A percentile compares a stretch with the other conserved stretches of the same genome.
phyloP scores from a whole-genome alignment of 208 protist species.

The Phytomonas sp. region DNA sequence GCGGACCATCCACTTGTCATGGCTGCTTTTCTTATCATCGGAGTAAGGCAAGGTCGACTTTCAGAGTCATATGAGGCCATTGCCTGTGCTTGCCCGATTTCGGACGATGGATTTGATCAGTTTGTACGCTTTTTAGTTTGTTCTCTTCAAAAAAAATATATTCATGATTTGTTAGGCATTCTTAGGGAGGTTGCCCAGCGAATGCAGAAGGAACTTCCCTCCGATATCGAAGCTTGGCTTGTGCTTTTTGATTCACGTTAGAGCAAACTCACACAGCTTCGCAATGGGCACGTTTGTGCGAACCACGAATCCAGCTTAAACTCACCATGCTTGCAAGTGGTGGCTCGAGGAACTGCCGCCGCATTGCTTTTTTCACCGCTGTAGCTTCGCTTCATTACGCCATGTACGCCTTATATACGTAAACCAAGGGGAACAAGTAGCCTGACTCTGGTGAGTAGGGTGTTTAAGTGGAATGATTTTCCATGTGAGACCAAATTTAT shows the following conservation, averaged over 20 bases:
- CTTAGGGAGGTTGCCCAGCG: not conserved
- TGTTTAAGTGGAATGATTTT: not conserved
- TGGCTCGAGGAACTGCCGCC: not conserved
- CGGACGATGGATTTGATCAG: not conserved
- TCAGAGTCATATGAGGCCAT: not conserved
- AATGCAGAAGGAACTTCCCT: not conserved
- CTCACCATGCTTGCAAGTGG: not conserved
- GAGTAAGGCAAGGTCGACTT: not conserved
- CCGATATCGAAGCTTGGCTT: not conserved
- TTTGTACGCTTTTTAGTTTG: not conserved
- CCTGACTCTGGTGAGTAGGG: not conserved
- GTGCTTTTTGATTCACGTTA: not conserved
- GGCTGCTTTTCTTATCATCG: not conserved
- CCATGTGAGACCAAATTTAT: not conserved
- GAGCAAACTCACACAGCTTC: not conserved
- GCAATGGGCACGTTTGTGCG: not conserved
- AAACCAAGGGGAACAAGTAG: not conserved
- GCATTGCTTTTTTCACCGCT: not conserved
- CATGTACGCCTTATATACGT: not conserved
- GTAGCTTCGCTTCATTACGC: not conserved
- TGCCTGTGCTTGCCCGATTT: not conserved
- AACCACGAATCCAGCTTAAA: not conserved
- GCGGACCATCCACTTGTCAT: not conserved
- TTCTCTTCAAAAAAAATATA: not conserved
- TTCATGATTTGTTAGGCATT: not conserved